Evolutionary conservation across 257 asterid genomes (phyloP).

Genomic region (Datura wrightii): DNA sequence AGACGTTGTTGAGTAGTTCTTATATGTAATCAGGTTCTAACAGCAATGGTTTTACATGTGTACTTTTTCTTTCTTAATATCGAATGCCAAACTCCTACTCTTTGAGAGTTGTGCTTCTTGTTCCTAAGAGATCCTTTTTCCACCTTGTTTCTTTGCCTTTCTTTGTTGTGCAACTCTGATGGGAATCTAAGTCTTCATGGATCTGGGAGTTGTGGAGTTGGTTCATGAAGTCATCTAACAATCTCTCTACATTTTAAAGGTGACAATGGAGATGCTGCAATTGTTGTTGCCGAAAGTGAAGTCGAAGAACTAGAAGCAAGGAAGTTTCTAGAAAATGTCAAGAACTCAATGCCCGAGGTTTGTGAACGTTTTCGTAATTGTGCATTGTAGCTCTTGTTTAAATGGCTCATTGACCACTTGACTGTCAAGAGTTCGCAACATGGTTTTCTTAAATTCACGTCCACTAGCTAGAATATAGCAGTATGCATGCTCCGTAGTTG

Average conservation of each 20-base stretch:
- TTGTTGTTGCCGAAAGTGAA: slow-evolving; percentile 19
- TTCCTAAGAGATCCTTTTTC: background rate
- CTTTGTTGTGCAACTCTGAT: background rate
- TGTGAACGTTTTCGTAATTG: background rate
- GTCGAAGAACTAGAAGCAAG: background rate
- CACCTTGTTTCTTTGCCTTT: background rate
- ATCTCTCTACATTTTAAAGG: background rate
- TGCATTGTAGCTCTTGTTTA: background rate
- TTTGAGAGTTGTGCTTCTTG: background rate
- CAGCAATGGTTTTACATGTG: background rate
- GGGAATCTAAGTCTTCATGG: background rate
- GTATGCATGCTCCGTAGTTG: background rate
- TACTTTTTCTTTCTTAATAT: background rate
- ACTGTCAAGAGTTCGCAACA: background rate
- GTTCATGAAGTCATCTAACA: background rate
- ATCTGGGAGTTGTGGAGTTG: background rate
- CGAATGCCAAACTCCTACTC: background rate
- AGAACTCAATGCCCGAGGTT: background rate
- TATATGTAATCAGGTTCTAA: slow-evolving; percentile 7
- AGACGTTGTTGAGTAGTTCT: background rate
- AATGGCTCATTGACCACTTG: background rate
- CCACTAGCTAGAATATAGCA: background rate
- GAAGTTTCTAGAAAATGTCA: background rate
- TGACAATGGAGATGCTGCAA: background rate
- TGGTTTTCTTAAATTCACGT: background rate